Conservation (phyloP, 1,139 yeast genomes). For the Pichia sp. region DNA sequence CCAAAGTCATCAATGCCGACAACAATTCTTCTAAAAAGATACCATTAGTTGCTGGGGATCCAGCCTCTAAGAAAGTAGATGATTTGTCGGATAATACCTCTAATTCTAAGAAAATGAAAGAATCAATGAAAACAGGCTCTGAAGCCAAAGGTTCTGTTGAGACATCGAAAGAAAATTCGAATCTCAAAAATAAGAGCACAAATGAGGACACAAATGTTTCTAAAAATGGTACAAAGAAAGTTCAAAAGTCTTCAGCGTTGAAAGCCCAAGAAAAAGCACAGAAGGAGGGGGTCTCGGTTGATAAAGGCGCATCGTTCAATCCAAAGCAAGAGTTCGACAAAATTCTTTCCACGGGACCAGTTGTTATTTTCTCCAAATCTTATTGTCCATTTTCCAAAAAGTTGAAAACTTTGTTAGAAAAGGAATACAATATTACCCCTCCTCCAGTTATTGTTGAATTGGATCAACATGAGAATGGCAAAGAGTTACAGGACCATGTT, state of each 20-base stretch:
- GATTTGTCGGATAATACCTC: background rate
- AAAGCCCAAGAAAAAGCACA: conserved; percentile 13
- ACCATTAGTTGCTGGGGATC: conserved; percentile 20
- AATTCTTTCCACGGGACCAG: conserved; percentile 52
- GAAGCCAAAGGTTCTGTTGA: no score
- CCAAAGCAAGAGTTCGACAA: conserved; percentile 7
- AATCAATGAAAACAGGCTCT: background rate
- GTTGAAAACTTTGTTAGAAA: conserved; percentile 57
- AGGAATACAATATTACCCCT: conserved; percentile 66
- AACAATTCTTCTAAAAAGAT: conserved; percentile 12
- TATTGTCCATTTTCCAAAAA: conserved; percentile 69
- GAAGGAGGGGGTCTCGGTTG: conserved; percentile 6
- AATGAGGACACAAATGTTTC: background rate
- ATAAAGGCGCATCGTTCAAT: conserved; percentile 11
- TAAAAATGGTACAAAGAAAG: background rate
- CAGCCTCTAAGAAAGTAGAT: conserved; percentile 11
- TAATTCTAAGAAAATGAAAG: background rate
- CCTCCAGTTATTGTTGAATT: conserved; percentile 69
- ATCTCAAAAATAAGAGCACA: conserved; percentile 5
- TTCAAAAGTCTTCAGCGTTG: background rate
- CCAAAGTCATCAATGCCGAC: conserved; percentile 28
- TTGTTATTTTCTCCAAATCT: conserved; percentile 64
- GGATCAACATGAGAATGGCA: conserved; percentile 67
- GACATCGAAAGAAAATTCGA: conserved; percentile 3
- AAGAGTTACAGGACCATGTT: conserved; percentile 52